Percentiles rank a stretch among this genome's conserved stretches.
Conservation (phyloP, 169 alveolate species). For the Cryptosporidium muris region DNA sequence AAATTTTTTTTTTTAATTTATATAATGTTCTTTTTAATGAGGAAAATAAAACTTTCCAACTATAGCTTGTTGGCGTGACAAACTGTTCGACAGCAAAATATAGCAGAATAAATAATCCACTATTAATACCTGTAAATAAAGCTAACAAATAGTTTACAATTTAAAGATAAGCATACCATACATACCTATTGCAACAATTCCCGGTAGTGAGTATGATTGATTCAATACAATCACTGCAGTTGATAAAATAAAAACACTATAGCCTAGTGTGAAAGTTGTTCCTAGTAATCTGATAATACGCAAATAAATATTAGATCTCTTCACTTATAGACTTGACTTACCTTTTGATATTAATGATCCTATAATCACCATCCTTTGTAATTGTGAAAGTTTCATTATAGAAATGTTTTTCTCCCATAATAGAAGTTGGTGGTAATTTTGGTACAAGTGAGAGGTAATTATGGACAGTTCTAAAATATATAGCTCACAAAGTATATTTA, state of each 20-base stretch:
- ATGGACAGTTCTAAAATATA: background rate
- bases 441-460: background rate
- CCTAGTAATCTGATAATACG: slow-evolving; percentile 1
- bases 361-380: slow-evolving; percentile 10
- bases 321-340: background rate
- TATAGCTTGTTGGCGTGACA: slow-evolving; percentile 8
- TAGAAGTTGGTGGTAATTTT: too few species aligned
- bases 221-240: slow-evolving; percentile 32
- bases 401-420: background rate
- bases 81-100: slow-evolving; percentile 33
- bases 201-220: slow-evolving; percentile 23
- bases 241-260: slow-evolving; percentile 41
- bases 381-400: slow-evolving; percentile 15
- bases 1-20: background rate
- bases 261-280: slow-evolving; percentile 10
- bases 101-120: slow-evolving; percentile 3
- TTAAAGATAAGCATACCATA: background rate
- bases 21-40: slow-evolving; percentile 1
- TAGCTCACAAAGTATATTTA: too few species aligned
- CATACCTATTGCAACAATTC: slow-evolving; percentile 25
- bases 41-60: slow-evolving; percentile 2
- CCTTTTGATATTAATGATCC: slow-evolving; percentile 14
- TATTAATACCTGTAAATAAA: slow-evolving; percentile 7
- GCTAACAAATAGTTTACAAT: background rate
- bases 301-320: background rate